phyloP scores from a whole-genome alignment of 2,329 filamentous ascomycete genomes.

The Colletotrichum godetiae region DNA sequence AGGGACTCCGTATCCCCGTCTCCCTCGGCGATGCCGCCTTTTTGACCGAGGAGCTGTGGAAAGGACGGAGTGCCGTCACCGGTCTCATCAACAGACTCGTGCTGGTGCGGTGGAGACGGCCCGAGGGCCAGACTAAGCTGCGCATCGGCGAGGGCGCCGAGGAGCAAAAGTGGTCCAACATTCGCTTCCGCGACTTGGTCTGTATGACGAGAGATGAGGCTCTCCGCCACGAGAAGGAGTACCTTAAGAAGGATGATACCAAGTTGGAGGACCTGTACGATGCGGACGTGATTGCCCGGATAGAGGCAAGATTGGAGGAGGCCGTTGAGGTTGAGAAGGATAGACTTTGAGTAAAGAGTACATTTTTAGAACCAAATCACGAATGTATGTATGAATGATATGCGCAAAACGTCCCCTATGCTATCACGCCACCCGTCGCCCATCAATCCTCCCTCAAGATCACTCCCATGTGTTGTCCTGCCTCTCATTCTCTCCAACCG shows the following conservation, averaged over 20 bases:
- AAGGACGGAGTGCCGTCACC: conserved; percentile 84
- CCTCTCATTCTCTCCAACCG: not conserved
- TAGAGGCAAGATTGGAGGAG: conserved; percentile 75
- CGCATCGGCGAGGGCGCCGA: conserved; percentile 72
- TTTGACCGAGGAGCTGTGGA: conserved; percentile 88
- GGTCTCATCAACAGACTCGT: conserved; percentile 83
- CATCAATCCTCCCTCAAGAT: not conserved
- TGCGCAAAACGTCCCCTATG: not conserved
- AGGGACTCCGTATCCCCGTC: conserved; percentile 84
- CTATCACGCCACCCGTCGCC: not conserved
- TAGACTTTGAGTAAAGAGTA: conserved; percentile 42
- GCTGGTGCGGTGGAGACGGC: conserved; percentile 83
- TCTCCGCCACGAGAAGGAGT: conserved; percentile 79
- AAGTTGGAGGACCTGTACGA: conserved; percentile 80
- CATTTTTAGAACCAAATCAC: not conserved
- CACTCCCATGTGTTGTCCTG: not conserved
- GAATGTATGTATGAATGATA: not conserved
- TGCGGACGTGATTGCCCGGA: conserved; percentile 70
- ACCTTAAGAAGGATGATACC: conserved; percentile 78
- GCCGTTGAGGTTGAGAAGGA: conserved; percentile 70
- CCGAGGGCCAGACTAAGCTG: conserved; percentile 66
- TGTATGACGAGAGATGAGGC: conserved; percentile 96
- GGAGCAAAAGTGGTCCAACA: conserved; percentile 81
- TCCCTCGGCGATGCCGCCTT: conserved; percentile 87
- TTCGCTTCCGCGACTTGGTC: conserved; percentile 79